Evolutionary conservation across 106 monocot genomes (phyloP).

Genomic region (Hemerocallis citrina): DNA sequence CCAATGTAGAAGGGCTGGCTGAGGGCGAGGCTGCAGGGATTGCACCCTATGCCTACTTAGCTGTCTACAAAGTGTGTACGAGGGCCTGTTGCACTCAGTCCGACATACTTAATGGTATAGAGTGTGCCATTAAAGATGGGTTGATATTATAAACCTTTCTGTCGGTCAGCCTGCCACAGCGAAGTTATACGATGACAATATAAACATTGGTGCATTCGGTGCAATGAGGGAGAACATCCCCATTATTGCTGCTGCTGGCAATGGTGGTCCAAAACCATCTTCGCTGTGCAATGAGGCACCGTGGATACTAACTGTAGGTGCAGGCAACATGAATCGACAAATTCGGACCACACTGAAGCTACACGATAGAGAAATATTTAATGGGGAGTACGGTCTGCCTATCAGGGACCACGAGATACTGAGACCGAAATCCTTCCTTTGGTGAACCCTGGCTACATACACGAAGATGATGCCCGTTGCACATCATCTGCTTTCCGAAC

Average conservation of each 20-base stretch:
- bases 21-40: constrained; percentile 21
- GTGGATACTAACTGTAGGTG: constrained; percentile 11
- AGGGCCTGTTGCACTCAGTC: neutral
- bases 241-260: neutral
- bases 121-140: constrained; percentile 19
- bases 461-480: neutral
- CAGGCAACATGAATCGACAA: constrained; percentile 11
- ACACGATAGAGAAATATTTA: constrained; percentile 3
- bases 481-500: neutral
- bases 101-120: constrained; percentile 11
- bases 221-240: neutral
- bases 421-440: neutral
- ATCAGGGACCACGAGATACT: neutral
- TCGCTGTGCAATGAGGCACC: constrained; percentile 16
- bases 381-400: neutral
- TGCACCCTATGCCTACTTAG: constrained; percentile 25
- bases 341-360: constrained; percentile 12
- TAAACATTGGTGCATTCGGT: constrained; percentile 6
- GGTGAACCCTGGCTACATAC: neutral
- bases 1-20: constrained; percentile 3
- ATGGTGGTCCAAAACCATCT: neutral
- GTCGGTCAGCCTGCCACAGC: neutral
- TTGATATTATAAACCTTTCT: constrained; percentile 14
- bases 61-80: constrained; percentile 30
- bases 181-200: neutral